Base-by-base conservation (phyloP, 2,329 filamentous ascomycete species). In the Fusarium irregulare region DNA sequence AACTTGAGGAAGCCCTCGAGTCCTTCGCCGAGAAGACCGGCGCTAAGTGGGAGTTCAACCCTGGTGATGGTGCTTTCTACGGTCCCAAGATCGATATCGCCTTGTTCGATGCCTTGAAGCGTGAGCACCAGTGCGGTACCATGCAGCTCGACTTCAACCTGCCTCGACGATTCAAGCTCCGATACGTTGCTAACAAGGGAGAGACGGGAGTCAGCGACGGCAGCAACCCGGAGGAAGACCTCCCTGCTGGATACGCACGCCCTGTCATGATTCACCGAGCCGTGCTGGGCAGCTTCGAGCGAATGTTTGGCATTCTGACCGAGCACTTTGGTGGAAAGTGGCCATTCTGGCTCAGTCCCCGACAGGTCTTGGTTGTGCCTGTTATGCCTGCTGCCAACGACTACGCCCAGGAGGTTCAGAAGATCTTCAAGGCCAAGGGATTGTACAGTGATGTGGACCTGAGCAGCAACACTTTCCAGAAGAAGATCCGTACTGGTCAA, bases 41-140 rank as follows among this genome's bases (percentile, higher is more conserved):
- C 64, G 86, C 89, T 34, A 85, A 89, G 69, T 99, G 96, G 96
- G 92, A 93, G 79, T 85, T 97, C 54, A 97, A 98, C 81, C 92
- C 93, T 64, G 96, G 95, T 60, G 96, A 99, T 75, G 96, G 96
- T 78, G 96, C 96, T 56, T 99, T 98, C 83, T 99, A 99, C 80
- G 96, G 96, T 3, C 96, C 96, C 54, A 99, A 99, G 88, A 97
- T 98, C 75, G 96, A 99, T 76, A 96, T 99, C 77, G 97, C 93
- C 66, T 94, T 99, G 76, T 91, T 90, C 54, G 95, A 98, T 81
- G 93, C 93, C 47, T 85, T 98, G 72, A 89, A 90, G 80, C 89
- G 94, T 78, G 93, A 81, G 57, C 78, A 79, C 68, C 80, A 82
- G 74, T 81, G 80, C 68, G 80, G 95, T 74, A 98, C 95, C 14